Evolutionary conservation across 139 green algal genomes (phyloP), one percentile per base, ranked within the genome.

Genomic region (Volvox africanus): DNA sequence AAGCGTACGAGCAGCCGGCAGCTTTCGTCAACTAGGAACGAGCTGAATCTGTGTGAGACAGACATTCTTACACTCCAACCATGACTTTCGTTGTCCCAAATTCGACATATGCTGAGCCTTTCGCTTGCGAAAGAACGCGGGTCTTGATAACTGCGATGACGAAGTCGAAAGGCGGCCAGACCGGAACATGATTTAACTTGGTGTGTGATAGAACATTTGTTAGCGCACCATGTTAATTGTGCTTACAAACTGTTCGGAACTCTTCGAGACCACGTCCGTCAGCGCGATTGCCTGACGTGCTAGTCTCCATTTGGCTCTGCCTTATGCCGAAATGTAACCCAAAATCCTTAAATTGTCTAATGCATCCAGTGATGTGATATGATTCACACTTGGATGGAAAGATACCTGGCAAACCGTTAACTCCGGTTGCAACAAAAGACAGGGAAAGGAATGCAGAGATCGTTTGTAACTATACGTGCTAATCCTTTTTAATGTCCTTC

Each of bases 101-200:
- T 85, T 98, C 96, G 11, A 88, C 93, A 84, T 98, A 98, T 0
- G 95, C 94, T 12, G 96, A 98, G 6, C 96, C 96, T 30, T 95
- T 89, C 1, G 96, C 96, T 80, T 96, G 94, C 62, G 94, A 97
- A 79, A 98, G 92, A 13, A 94, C 92, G 1, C 92, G 93, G 3
- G 92, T 94, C 71, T 93, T 89, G 44, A 98, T 65, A 82, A 98
- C 96, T 97, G 95, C 61, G 61, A 30, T 22, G 37, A 14, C 24
- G 1, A 50, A 26, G 6, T 37, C 14, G 13, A 37, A 69, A 71
- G 28, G 44, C 24, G 24, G 26, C 30, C 26, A 35, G 80, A 28
- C 44, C 44, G 44, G 44, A 55, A 55, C 9, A 9, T 55, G 44
- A 55, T 9, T 55, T 55, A 9, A 9, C 5, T 55, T 55, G 5